Evolutionary conservation across 1,139 yeast species (phyloP).

Genomic region (Schwanniomyces etchellsii): DNA sequence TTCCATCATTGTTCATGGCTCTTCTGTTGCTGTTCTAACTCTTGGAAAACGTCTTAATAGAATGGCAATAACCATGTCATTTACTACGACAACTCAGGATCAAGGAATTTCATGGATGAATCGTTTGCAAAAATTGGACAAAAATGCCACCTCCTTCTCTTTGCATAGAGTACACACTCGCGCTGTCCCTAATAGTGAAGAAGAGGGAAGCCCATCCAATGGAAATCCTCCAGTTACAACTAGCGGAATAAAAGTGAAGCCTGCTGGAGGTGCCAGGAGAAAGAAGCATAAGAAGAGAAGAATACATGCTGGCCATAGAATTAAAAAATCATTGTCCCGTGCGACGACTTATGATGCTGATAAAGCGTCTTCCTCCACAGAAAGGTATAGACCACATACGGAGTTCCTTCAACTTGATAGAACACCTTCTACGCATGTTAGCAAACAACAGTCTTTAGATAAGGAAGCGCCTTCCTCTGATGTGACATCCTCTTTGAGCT

Average conservation of each 20-base stretch:
- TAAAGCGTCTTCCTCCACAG: constrained; percentile 8
- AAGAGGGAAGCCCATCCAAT: constrained; percentile 13
- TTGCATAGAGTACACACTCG: constrained; percentile 75
- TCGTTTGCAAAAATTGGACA: constrained; percentile 76
- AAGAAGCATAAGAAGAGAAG: constrained; percentile 34
- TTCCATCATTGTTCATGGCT: constrained; percentile 91
- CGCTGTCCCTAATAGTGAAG: constrained; percentile 14
- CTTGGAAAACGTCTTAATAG: constrained; percentile 86
- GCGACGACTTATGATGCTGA: constrained; percentile 20
- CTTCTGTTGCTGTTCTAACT: constrained; percentile 90
- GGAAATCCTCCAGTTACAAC: constrained; percentile 49
- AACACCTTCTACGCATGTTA: constrained; percentile 13
- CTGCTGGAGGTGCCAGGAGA: constrained; percentile 73
- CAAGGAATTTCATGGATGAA: constrained; percentile 73
- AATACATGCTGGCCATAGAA: constrained; percentile 19
- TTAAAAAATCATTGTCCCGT: constrained; percentile 29
- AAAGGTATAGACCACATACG: constrained; percentile 34
- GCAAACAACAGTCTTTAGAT: too few relatives aligned
- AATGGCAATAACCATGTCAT: constrained; percentile 89
- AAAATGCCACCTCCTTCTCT: constrained; percentile 68
- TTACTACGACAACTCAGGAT: constrained; percentile 69
- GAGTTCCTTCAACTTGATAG: constrained; percentile 40
- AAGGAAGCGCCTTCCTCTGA: neutral
- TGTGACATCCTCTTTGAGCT: constrained; percentile 1
- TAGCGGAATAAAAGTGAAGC: constrained; percentile 64